Evolutionary conservation across 768 basidiomycete genomes (phyloP).

Genomic region (Kwoniella mangroviensis): DNA sequence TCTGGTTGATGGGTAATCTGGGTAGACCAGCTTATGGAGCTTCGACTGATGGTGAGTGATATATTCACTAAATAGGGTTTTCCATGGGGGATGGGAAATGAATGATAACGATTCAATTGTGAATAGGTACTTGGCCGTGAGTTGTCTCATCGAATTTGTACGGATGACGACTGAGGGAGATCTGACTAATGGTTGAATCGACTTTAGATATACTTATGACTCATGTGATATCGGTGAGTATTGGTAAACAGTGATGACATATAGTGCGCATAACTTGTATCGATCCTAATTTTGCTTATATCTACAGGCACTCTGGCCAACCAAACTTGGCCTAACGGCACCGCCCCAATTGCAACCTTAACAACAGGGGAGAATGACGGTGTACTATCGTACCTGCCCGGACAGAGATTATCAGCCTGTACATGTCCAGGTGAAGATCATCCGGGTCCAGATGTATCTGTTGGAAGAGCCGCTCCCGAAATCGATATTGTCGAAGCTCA

Average conservation of each 20-base stretch:
- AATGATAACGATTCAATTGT: background rate
- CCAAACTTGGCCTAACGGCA: conserved; percentile 48
- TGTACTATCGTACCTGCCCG: conserved; percentile 55
- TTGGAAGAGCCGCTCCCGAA: conserved; percentile 82
- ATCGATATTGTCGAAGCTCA: conserved; percentile 91
- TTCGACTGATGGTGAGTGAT: conserved; percentile 72
- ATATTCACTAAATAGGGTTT: no score
- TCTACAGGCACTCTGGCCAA: conserved; percentile 46
- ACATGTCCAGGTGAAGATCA: conserved; percentile 85
- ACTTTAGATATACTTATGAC: conserved; percentile 49
- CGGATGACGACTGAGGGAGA: background rate
- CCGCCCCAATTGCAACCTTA: conserved; percentile 47
- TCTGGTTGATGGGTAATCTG: conserved; percentile 73
- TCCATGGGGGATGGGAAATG: conserved; percentile 77
- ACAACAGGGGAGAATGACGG: conserved; percentile 49
- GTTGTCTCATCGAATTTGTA: background rate
- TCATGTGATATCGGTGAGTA: conserved; percentile 61
- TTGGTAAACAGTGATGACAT: no score
- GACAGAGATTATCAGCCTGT: conserved; percentile 67
- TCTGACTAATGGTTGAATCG: conserved; percentile 62
- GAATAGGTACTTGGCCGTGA: conserved; percentile 40
- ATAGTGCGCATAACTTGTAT: no score
- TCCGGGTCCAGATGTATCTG: conserved; percentile 73
- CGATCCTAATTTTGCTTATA: no score
- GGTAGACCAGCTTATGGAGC: conserved; percentile 89